phyloP scores from a whole-genome alignment of 1,284 basidiomycete species.

The Rugosomyces carneus region DNA sequence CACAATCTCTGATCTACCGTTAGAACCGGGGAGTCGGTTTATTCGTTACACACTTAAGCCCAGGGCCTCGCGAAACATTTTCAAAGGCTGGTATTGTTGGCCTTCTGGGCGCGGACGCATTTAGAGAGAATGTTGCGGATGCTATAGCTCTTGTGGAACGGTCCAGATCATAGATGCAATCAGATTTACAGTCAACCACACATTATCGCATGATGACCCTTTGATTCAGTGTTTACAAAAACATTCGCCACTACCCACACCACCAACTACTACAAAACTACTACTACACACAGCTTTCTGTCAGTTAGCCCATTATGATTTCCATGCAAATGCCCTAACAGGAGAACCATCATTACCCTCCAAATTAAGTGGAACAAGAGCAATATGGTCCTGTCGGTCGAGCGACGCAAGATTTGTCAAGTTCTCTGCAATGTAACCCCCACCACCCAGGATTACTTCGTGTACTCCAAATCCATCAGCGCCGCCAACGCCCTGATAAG shows the following conservation, averaged over 20 bases:
- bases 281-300: neutral
- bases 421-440: slow-evolving; percentile 64
- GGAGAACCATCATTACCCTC: slow-evolving; percentile 59
- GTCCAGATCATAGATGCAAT: slow-evolving; percentile 10
- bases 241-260: neutral
- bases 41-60: slow-evolving; percentile 75
- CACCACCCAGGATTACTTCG: slow-evolving; percentile 47
- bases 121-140: slow-evolving; percentile 66
- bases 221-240: neutral
- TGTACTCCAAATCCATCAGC: slow-evolving; percentile 46
- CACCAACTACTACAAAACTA: no score
- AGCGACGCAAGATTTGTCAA: slow-evolving; percentile 44
- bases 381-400: slow-evolving; percentile 38
- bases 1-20: slow-evolving; percentile 4
- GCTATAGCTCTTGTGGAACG: slow-evolving; percentile 49
- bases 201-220: slow-evolving; percentile 3
- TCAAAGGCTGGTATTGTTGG: slow-evolving; percentile 59
- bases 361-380: slow-evolving; percentile 52
- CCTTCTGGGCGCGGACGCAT: slow-evolving; percentile 63
- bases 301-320: slow-evolving; percentile 9
- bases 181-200: neutral
- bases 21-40: slow-evolving; percentile 67
- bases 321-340: slow-evolving; percentile 56
- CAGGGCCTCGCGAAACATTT: slow-evolving; percentile 52
- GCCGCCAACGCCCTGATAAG: slow-evolving; percentile 25